A percentile compares a stretch with the other conserved stretches of the same genome.
Evolutionary conservation across 768 basidiomycete genomes (phyloP).

Genomic region (Boletales sp.): DNA sequence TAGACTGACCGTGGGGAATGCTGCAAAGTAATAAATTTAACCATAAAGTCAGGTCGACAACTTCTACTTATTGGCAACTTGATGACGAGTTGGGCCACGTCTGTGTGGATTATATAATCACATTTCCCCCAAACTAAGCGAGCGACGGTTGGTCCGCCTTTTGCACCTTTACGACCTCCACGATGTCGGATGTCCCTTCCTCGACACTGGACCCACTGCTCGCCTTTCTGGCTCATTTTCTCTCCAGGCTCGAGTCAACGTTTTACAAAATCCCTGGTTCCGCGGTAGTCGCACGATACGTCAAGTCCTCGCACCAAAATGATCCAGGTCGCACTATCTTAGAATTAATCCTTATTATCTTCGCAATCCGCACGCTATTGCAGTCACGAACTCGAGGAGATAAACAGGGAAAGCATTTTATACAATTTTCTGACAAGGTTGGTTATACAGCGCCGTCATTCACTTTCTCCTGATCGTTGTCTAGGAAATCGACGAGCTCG

Average conservation of each 20-base stretch:
- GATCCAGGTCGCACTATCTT: conserved; percentile 91
- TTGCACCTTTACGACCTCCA: conserved; percentile 5
- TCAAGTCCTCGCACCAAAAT: conserved; percentile 92
- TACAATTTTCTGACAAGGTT: conserved; percentile 89
- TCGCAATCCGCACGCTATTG: conserved; percentile 86
- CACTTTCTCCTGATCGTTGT: neutral
- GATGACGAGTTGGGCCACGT: too few species aligned
- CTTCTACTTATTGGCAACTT: too few species aligned
- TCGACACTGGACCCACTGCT: conserved; percentile 52
- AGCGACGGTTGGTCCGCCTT: too few species aligned
- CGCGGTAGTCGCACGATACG: conserved; percentile 82
- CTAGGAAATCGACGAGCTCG: conserved; percentile 95
- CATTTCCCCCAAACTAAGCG: too few species aligned
- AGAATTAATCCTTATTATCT: conserved; percentile 83
- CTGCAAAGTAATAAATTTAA: too few species aligned
- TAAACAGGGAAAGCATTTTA: conserved; percentile 80
- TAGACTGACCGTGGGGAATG: too few species aligned
- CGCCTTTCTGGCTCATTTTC: conserved; percentile 57
- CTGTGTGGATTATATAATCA: too few species aligned
- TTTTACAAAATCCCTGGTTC: conserved; percentile 82
- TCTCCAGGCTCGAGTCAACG: conserved; percentile 55
- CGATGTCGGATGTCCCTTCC: conserved; percentile 34
- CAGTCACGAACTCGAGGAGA: conserved; percentile 89
- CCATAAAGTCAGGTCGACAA: too few species aligned
- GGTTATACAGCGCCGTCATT: conserved; percentile 6